Conservation (phyloP, 2,329 filamentous ascomycete species). For the Aspergillus versicolor region DNA sequence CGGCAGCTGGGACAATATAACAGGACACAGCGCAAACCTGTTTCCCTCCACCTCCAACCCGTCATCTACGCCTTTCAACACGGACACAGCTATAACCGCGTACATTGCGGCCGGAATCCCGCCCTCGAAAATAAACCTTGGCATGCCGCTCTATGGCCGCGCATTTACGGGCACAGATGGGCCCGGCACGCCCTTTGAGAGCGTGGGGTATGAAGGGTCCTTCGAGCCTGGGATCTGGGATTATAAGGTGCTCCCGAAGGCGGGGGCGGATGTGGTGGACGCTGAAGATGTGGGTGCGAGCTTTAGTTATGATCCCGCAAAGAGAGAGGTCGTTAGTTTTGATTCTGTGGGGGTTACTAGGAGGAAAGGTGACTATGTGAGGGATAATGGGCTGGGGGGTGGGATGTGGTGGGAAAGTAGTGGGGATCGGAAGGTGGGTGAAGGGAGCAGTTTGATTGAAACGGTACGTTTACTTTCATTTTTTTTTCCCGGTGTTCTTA, state of each 20-base stretch:
- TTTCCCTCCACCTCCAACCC: slow-evolving; percentile 60
- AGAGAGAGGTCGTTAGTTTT: slow-evolving; percentile 69
- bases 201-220: slow-evolving; percentile 68
- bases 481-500: not conserved
- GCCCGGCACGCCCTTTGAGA: slow-evolving; percentile 66
- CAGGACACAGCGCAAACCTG: slow-evolving; percentile 82
- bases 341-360: slow-evolving; percentile 68
- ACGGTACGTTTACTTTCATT: slow-evolving; percentile 38
- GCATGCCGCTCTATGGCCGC: slow-evolving; percentile 90
- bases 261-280: slow-evolving; percentile 60
- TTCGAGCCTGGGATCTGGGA: slow-evolving; percentile 88
- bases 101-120: slow-evolving; percentile 68
- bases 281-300: slow-evolving; percentile 65
- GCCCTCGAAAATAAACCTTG: slow-evolving; percentile 74
- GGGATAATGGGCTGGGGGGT: slow-evolving; percentile 67
- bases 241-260: slow-evolving; percentile 77
- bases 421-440: slow-evolving; percentile 62
- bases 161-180: slow-evolving; percentile 79
- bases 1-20: slow-evolving; percentile 71
- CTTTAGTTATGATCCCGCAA: slow-evolving; percentile 67
- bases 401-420: slow-evolving; percentile 98
- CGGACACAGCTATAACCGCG: slow-evolving; percentile 65
- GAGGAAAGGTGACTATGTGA: slow-evolving; percentile 71
- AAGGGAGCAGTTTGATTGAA: slow-evolving; percentile 63
- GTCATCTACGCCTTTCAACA: slow-evolving; percentile 73